A percentile compares a stretch with the other conserved stretches of the same genome.
phyloP scores from a whole-genome alignment of 2,329 filamentous ascomycete genomes.

The Harringtonia lauricola region DNA sequence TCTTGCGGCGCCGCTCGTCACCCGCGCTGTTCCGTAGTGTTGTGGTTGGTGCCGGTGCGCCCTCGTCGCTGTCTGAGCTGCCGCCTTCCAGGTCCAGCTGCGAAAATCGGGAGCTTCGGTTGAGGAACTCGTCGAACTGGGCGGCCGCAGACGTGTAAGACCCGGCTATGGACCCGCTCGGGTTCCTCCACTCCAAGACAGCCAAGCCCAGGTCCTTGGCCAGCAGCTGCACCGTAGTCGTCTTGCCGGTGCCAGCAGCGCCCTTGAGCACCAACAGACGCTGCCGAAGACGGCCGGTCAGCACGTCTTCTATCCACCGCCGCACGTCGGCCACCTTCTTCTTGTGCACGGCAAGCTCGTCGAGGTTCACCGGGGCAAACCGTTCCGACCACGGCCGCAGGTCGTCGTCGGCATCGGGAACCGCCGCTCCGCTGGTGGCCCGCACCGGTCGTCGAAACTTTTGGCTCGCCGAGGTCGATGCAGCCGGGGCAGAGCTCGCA shows the following conservation, averaged over 20 bases:
- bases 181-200: slow-evolving; percentile 86
- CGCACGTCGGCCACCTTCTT: slow-evolving; percentile 83
- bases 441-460: slow-evolving; percentile 2
- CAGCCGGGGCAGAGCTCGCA: slow-evolving; percentile 20
- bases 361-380: slow-evolving; percentile 62
- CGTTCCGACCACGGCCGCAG: slow-evolving; percentile 76
- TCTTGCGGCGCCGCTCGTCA: slow-evolving; percentile 21
- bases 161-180: slow-evolving; percentile 39
- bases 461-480: not conserved
- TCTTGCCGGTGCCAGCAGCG: slow-evolving; percentile 85
- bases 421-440: too few relatives aligned
- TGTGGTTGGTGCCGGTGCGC: slow-evolving; percentile 6
- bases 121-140: slow-evolving; percentile 89
- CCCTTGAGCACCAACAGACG: slow-evolving; percentile 78
- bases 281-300: slow-evolving; percentile 53
- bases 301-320: slow-evolving; percentile 68
- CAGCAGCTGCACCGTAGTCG: slow-evolving; percentile 70
- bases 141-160: slow-evolving; percentile 55
- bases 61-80: slow-evolving; percentile 15
- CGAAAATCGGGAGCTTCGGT: slow-evolving; percentile 68
- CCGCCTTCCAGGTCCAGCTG: slow-evolving; percentile 24
- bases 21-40: not conserved
- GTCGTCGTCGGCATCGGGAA: slow-evolving; percentile 40
- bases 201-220: slow-evolving; percentile 67
- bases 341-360: slow-evolving; percentile 89